These are phyloP conservation scores for Salix arbutifolia DNA, from an alignment of 345 rosid species.

Conservation along the genomic window DNA sequence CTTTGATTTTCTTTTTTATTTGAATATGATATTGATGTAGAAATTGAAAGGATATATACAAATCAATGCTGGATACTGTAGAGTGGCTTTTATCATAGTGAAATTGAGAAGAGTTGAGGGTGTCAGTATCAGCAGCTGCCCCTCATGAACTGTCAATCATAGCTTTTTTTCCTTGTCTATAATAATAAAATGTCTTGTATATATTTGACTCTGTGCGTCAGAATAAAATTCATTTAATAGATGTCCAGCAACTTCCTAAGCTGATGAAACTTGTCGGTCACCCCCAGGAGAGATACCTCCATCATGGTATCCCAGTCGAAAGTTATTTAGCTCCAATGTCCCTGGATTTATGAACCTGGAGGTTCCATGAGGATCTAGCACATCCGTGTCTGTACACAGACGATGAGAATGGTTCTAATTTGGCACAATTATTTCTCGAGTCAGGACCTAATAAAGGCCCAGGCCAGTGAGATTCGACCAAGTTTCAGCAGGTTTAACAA, in stretches of 20 bases:
- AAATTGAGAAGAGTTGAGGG: not conserved
- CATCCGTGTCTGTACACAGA: not conserved
- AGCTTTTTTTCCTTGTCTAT: too few species aligned
- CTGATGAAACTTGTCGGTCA: constrained; percentile 16
- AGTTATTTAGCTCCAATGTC: not conserved
- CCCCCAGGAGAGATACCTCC: not conserved
- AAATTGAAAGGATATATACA: not conserved
- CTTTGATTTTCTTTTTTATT: too few species aligned
- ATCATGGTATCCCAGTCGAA: not conserved
- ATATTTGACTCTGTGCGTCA: not conserved
- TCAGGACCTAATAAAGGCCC: not conserved
- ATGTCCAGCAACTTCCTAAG: constrained; percentile 7
- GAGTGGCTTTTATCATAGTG: not conserved
- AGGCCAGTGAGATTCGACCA: not conserved
- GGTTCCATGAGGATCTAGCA: not conserved
- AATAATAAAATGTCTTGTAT: not conserved
- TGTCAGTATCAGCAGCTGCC: not conserved
- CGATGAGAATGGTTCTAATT: not conserved
- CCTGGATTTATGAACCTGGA: not conserved
- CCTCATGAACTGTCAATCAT: not conserved
- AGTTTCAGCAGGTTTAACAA: not conserved
- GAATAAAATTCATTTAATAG: not conserved
- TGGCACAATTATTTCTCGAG: not conserved
- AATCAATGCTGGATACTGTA: not conserved
- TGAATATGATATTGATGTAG: not conserved